Percentiles rank a stretch among this genome's conserved stretches.
These are phyloP conservation scores for Ustilago bromivora DNA, from an alignment of 1,284 basidiomycete genomes.

Conservation along the genomic window DNA sequence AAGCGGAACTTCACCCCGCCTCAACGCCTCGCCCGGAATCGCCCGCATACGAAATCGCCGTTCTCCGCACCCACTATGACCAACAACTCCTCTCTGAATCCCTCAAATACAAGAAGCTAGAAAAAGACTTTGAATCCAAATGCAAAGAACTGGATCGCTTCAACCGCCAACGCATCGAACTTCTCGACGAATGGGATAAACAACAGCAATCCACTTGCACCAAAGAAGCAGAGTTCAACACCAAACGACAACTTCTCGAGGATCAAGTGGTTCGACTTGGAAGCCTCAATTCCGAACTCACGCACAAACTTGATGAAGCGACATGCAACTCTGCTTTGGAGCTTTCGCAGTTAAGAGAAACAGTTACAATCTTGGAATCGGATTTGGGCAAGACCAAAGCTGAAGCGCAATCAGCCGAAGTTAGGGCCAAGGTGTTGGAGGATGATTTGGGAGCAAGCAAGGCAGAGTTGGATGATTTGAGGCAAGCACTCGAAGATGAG, in stretches of 20 bases:
- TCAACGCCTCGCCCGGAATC: slow-evolving; percentile 35
- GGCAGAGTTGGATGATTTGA: slow-evolving; percentile 47
- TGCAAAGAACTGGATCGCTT: slow-evolving; percentile 61
- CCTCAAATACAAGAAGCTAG: slow-evolving; percentile 58
- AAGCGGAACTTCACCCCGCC: slow-evolving; percentile 31
- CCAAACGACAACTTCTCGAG: slow-evolving; percentile 35
- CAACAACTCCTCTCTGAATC: slow-evolving; percentile 53
- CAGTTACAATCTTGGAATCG: slow-evolving; percentile 27
- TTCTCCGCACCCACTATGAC: slow-evolving; percentile 58
- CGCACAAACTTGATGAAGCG: slow-evolving; percentile 29
- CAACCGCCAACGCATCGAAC: slow-evolving; percentile 59
- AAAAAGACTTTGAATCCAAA: slow-evolving; percentile 53
- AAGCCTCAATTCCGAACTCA: slow-evolving; percentile 39
- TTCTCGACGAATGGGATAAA: slow-evolving; percentile 62
- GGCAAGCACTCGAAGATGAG: slow-evolving; percentile 52
- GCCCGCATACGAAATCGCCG: slow-evolving; percentile 51
- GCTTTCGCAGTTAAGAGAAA: slow-evolving; percentile 15
- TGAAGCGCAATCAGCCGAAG: slow-evolving; percentile 32
- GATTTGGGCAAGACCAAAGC: slow-evolving; percentile 34
- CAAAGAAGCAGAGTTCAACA: slow-evolving; percentile 44
- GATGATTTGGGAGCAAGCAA: slow-evolving; percentile 43
- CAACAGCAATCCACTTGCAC: slow-evolving; percentile 40
- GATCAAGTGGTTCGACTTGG: slow-evolving; percentile 45
- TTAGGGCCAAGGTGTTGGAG: slow-evolving; percentile 10
- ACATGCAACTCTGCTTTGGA: slow-evolving; percentile 17